Percentiles rank a stretch among this genome's conserved stretches.
Conservation (phyloP, 2,329 filamentous ascomycete species). For the Phyllachora maydis region DNA sequence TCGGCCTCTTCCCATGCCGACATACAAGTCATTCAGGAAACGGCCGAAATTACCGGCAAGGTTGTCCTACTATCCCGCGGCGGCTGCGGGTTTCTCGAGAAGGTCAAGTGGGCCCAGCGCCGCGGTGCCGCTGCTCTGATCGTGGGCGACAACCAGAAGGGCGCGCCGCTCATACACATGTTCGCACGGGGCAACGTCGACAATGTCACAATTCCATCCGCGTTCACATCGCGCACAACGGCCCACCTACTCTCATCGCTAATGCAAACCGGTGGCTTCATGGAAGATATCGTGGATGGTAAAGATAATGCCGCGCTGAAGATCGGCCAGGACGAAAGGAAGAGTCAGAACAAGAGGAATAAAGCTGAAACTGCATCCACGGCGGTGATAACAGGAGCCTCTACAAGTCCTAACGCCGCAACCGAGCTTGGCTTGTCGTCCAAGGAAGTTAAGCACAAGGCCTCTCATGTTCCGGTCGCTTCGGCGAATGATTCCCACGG, state of each 20-base stretch:
- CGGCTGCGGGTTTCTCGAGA: conserved; percentile 90
- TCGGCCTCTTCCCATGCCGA: conserved; percentile 47
- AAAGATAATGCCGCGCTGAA: conserved; percentile 35
- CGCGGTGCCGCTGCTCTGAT: conserved; percentile 78
- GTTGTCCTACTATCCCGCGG: conserved; percentile 80
- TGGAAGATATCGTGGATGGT: conserved; percentile 37
- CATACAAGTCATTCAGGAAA: conserved; percentile 80
- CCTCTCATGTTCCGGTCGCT: conserved; percentile 2
- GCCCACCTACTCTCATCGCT: conserved; percentile 82
- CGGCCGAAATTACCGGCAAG: conserved; percentile 82
- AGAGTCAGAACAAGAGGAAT: conserved; percentile 14
- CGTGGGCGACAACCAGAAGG: conserved; percentile 80
- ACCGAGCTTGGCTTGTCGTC: too few relatives aligned
- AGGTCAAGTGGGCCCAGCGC: conserved; percentile 90
- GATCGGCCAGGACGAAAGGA: conserved; percentile 25
- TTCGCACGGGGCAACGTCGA: conserved; percentile 94
- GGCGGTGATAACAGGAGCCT: conserved; percentile 5
- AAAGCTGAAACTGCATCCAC: conserved; percentile 11
- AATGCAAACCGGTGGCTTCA: conserved; percentile 47
- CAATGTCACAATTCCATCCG: conserved; percentile 79
- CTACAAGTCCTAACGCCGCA: conserved; percentile 9
- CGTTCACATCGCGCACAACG: conserved; percentile 90
- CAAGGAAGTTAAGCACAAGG: conserved; percentile 7
- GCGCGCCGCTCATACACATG: conserved; percentile 86
- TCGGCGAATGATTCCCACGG: conserved; percentile 1